Conservation (phyloP, 1,284 basidiomycete species). For the Stygiomarasmius scandens region DNA sequence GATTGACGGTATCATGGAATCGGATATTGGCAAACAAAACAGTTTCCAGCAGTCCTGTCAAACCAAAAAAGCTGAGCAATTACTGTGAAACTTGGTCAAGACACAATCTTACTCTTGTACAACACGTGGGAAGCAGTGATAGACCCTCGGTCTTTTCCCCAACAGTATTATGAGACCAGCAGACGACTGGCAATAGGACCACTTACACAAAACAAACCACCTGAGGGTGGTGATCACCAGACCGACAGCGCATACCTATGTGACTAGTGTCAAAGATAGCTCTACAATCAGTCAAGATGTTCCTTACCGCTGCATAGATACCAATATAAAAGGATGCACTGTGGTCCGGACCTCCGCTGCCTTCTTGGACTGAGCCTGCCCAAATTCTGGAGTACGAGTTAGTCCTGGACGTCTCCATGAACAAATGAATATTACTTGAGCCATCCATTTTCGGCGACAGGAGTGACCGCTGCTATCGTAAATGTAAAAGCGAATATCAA, state of each 20-base stretch:
- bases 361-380: constrained; percentile 54
- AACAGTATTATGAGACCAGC: constrained; percentile 8
- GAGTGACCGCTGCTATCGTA: constrained; percentile 67
- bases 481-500: constrained; percentile 61
- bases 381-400: constrained; percentile 51
- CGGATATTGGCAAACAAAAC: constrained; percentile 90
- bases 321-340: constrained; percentile 74
- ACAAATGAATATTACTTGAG: constrained; percentile 50
- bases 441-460: constrained; percentile 86
- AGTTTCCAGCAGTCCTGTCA: constrained; percentile 76
- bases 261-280: not conserved
- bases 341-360: constrained; percentile 35
- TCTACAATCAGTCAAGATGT: not conserved
- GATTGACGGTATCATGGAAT: constrained; percentile 92
- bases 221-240: constrained; percentile 66
- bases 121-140: constrained; percentile 71
- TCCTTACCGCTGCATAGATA: constrained; percentile 69
- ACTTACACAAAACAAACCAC: constrained; percentile 69
- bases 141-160: constrained; percentile 58
- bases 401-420: constrained; percentile 7
- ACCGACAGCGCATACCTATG: constrained; percentile 47
- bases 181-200: not conserved
- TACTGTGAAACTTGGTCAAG: not conserved
- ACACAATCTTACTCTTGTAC: constrained; percentile 60
- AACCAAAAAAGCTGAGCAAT: constrained; percentile 16